Evolutionary conservation across 345 rosid genomes (phyloP), one percentile per base, ranked within the genome.

Genomic region (Mallotus nudiflorus): DNA sequence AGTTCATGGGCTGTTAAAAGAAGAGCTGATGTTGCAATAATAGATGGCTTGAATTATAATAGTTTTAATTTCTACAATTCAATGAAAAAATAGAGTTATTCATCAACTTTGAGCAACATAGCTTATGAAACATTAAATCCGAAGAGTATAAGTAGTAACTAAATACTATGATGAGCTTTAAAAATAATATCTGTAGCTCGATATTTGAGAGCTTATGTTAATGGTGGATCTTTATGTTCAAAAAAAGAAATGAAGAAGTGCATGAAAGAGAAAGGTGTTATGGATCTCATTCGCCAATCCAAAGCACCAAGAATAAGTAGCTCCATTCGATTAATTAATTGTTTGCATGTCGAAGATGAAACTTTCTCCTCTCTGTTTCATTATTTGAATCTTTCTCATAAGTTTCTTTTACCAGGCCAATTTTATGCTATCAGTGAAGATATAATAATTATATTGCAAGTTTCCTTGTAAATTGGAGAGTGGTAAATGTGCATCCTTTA

Each of bases 221-320:
- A 44, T 22, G 85, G 75, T 9, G 78, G 82, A 50, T 84, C 89
- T 68, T 80, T 68, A 55, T 68, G 79, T 27, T 84, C 54, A 56
- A 84, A 75, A 22, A 75, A 48, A 54, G 90, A 82, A 56, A 81
- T 61, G 77, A 89, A 89, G 81, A 82, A 80, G 12, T 67, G 40
- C 49, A 84, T 35, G 45, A 89, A 89, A 1, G 95, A 80, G 77
- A 87, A 84, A 14, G 95, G 95, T 0, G 95, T 89, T 29, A 89
- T 70, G 11, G 91, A 85, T 67, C 95, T 84, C 91, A 85, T 87
- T 69, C 91, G 68, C 95, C 95, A 89, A 56, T 84, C 75, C 69
- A 89, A 67, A 2, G 82, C 86, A 65, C 78, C 87, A 55, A 87
- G 86, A 67, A 89, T 63, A 12, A 87, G 69, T 35, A 80, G 65